Conservation (phyloP, 225 moss, liverwort and hornwort species). For the Physcomitrellopsis africana region DNA sequence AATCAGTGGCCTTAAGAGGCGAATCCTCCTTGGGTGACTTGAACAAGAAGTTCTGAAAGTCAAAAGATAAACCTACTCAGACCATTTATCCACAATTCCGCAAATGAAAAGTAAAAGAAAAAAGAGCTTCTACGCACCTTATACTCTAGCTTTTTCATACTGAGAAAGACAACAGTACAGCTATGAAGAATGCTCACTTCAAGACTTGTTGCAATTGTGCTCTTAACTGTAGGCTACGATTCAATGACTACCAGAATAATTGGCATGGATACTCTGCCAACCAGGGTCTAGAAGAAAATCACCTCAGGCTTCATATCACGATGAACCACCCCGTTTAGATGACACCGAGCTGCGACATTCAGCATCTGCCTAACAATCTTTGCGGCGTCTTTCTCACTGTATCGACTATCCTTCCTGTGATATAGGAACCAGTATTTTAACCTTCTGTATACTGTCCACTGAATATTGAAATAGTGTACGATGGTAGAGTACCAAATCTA, state of each 20-base stretch:
- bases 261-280: not conserved
- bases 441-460: not conserved
- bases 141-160: not conserved
- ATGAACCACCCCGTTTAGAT: slow-evolving; percentile 24
- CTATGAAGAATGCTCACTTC: not conserved
- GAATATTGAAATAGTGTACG: not conserved
- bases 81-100: not conserved
- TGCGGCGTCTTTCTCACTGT: not conserved
- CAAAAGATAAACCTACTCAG: not conserved
- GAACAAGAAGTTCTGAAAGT: slow-evolving; percentile 23
- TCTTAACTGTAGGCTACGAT: not conserved
- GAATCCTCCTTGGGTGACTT: slow-evolving; percentile 19
- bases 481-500: no score
- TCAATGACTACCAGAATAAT: not conserved
- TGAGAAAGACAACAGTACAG: not conserved
- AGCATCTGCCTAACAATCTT: slow-evolving; percentile 23
- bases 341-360: slow-evolving; percentile 22
- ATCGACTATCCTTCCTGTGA: slow-evolving; percentile 25
- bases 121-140: not conserved
- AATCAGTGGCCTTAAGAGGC: slow-evolving; percentile 26
- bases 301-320: slow-evolving; percentile 16
- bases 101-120: not conserved
- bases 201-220: not conserved
- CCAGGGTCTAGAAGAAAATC: not conserved
- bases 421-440: not conserved